Conservation (phyloP, 768 basidiomycete species). For the Hypholoma fasciculare region DNA sequence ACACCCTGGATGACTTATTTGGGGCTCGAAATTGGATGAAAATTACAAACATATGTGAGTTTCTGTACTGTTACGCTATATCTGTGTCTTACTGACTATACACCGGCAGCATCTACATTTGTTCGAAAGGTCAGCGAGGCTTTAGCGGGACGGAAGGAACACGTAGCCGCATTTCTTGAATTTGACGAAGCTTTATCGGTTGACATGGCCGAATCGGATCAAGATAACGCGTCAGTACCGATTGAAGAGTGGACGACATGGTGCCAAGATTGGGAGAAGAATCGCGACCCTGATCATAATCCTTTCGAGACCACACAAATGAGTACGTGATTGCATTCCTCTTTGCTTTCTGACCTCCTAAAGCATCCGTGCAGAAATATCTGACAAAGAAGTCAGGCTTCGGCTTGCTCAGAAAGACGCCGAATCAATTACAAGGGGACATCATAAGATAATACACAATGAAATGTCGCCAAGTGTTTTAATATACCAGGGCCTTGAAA, state of each 20-base stretch:
- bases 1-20: slow-evolving; percentile 11
- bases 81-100: neutral
- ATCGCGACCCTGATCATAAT: slow-evolving; percentile 16
- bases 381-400: slow-evolving; percentile 16
- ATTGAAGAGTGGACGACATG: slow-evolving; percentile 16
- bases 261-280: slow-evolving; percentile 21
- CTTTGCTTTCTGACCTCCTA: neutral
- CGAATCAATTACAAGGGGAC: slow-evolving; percentile 1
- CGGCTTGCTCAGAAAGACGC: slow-evolving; percentile 24
- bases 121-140: slow-evolving; percentile 5
- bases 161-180: slow-evolving; percentile 6
- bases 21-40: slow-evolving; percentile 7
- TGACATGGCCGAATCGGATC: neutral
- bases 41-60: slow-evolving; percentile 2
- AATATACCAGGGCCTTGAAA: slow-evolving; percentile 27
- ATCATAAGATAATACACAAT: slow-evolving; percentile 7
- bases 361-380: slow-evolving; percentile 1
- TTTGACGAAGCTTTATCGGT: slow-evolving; percentile 8
- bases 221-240: neutral
- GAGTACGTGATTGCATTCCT: slow-evolving; percentile 3
- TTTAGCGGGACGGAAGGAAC: neutral
- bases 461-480: slow-evolving; percentile 23
- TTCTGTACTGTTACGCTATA: neutral
- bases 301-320: slow-evolving; percentile 15
- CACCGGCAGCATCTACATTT: slow-evolving; percentile 6